phyloP scores from a whole-genome alignment of 2,329 filamentous ascomycete genomes.

The Thelonectria blattea region DNA sequence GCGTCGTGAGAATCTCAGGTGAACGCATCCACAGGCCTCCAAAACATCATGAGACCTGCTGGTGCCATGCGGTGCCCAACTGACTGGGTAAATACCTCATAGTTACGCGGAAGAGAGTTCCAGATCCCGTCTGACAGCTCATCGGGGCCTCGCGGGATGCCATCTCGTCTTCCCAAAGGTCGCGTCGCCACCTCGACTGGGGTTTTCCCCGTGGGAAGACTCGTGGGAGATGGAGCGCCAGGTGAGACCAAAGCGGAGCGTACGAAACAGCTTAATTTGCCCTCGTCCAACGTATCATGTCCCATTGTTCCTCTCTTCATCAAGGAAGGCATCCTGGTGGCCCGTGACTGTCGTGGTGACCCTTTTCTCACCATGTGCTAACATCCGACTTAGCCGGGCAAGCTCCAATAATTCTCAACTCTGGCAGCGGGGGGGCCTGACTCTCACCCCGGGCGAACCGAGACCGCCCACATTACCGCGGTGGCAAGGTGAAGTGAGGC shows the following conservation, averaged over 20 bases:
- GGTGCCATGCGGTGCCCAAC: background rate
- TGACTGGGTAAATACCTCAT: conserved; percentile 15
- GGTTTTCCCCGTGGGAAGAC: conserved; percentile 18
- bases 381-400: conserved; percentile 35
- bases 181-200: conserved; percentile 16
- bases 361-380: conserved; percentile 8
- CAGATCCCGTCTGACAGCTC: conserved; percentile 1
- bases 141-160: background rate
- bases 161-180: background rate
- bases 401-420: conserved; percentile 15
- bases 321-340: conserved; percentile 14
- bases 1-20: background rate
- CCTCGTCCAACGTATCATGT: background rate
- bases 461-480: background rate
- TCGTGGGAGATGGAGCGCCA: conserved; percentile 14
- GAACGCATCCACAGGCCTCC: background rate
- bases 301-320: conserved; percentile 3
- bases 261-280: conserved; percentile 13
- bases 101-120: background rate
- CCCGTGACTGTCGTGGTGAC: conserved; percentile 17
- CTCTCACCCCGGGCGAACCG: conserved; percentile 6
- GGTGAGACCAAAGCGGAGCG: conserved; percentile 12
- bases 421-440: conserved; percentile 17
- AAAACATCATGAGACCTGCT: conserved; percentile 11
- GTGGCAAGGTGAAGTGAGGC: conserved; percentile 3